Percentiles rank a stretch among this genome's conserved stretches.
These are phyloP conservation scores for Metschnikowia anglica DNA, from an alignment of 805 yeast genomes.

Conservation along the genomic window DNA sequence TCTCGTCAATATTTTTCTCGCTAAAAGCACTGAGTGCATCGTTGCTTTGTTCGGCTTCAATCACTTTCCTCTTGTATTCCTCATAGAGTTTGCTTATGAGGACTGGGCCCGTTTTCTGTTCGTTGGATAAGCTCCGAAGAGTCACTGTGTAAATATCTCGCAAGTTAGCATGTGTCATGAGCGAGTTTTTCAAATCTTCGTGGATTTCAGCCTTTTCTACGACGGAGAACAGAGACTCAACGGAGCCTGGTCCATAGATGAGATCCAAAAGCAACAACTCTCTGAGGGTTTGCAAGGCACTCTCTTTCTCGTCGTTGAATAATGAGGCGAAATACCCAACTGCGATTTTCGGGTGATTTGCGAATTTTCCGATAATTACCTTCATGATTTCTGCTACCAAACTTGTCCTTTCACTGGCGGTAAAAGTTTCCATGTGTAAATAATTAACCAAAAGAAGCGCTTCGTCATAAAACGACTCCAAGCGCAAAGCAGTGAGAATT, in stretches of 20 bases:
- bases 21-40: conserved; percentile 17
- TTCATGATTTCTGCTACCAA: conserved; percentile 34
- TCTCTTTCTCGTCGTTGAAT: conserved; percentile 18
- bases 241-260: conserved; percentile 24
- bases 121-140: conserved; percentile 20
- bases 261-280: conserved; percentile 29
- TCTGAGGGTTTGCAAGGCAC: conserved; percentile 25
- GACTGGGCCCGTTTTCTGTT: conserved; percentile 17
- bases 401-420: conserved; percentile 18
- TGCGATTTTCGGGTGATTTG: conserved; percentile 33
- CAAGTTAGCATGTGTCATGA: conserved; percentile 23
- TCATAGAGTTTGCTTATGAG: conserved; percentile 25
- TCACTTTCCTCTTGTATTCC: conserved; percentile 16
- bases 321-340: conserved; percentile 38
- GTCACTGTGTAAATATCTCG: conserved; percentile 27
- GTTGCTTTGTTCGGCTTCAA: neutral
- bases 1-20: conserved; percentile 19
- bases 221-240: conserved; percentile 17
- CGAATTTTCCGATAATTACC: conserved; percentile 31
- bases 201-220: conserved; percentile 37
- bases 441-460: conserved; percentile 36
- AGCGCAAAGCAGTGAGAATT: conserved; percentile 32
- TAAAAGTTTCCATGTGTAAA: conserved; percentile 26
- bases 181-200: conserved; percentile 22
- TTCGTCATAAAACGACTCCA: conserved; percentile 32